Evolutionary conservation across 805 yeast genomes (phyloP).

Genomic region (Wickerhamiella domercqiae): DNA sequence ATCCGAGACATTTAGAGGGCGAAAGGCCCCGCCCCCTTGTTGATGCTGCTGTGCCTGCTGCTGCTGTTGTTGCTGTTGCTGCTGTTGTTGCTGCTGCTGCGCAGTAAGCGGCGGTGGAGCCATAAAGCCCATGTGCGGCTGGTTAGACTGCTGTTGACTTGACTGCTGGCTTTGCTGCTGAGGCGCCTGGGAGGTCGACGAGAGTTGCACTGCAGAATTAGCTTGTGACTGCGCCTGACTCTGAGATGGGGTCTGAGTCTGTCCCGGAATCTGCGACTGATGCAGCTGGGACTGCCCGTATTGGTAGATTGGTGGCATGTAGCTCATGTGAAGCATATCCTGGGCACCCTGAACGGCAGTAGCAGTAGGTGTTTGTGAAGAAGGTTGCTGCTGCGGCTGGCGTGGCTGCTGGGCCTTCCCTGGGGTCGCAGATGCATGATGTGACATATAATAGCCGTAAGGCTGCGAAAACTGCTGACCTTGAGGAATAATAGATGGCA

Average conservation of each 20-base stretch:
- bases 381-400: conserved; percentile 6
- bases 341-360: conserved; percentile 1
- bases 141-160: conserved; percentile 3
- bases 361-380: conserved; percentile 1
- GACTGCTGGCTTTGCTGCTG: conserved; percentile 9
- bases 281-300: conserved; percentile 10
- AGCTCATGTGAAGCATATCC: neutral
- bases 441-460: conserved; percentile 2
- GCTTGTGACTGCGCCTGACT: conserved; percentile 12
- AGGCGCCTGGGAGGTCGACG: conserved; percentile 11
- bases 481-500: conserved; percentile 13
- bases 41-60: conserved; percentile 7
- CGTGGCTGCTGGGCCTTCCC: conserved; percentile 5
- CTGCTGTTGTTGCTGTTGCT: conserved; percentile 3
- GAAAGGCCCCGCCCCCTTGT: conserved; percentile 20
- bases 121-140: conserved; percentile 14
- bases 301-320: neutral
- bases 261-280: conserved; percentile 6
- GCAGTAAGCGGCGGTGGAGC: too few species aligned
- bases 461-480: conserved; percentile 8
- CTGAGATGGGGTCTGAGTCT: conserved; percentile 13
- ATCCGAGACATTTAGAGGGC: conserved; percentile 85
- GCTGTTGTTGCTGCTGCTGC: conserved; percentile 10
- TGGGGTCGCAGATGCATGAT: conserved; percentile 1
- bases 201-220: conserved; percentile 5